Percentiles rank a stretch among this genome's conserved stretches.
Evolutionary conservation across 1,139 yeast genomes (phyloP).

Genomic region (Pichia sp.): DNA sequence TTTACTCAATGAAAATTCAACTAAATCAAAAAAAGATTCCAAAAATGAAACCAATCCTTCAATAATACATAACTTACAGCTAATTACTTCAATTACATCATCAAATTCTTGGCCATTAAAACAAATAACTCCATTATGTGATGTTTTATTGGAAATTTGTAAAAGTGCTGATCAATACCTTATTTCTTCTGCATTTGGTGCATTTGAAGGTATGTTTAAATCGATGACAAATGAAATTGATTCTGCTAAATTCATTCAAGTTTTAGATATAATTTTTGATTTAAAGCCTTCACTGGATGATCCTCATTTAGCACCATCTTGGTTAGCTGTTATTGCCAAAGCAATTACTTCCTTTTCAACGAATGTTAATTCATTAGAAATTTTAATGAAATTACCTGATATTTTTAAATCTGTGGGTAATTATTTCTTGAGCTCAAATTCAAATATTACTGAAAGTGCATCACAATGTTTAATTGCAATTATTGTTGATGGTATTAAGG

Average conservation of each 20-base stretch:
- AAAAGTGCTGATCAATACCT: constrained; percentile 80
- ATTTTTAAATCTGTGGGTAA: constrained; percentile 51
- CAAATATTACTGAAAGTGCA: constrained; percentile 68
- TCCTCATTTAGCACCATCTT: constrained; percentile 79
- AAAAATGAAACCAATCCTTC: constrained; percentile 40
- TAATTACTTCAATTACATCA: constrained; percentile 59
- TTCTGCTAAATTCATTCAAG: constrained; percentile 52
- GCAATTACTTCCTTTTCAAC: constrained; percentile 66
- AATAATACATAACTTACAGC: constrained; percentile 71
- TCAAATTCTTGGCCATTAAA: constrained; percentile 78
- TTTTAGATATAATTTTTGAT: constrained; percentile 67
- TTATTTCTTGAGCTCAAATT: constrained; percentile 61
- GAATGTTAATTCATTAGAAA: constrained; percentile 47
- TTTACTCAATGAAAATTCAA: constrained; percentile 37
- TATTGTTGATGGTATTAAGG: constrained; percentile 59
- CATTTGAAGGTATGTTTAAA: constrained; percentile 77
- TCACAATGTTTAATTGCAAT: constrained; percentile 83
- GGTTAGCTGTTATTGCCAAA: constrained; percentile 93
- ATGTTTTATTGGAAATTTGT: constrained; percentile 64
- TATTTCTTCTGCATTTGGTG: constrained; percentile 74
- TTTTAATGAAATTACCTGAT: constrained; percentile 50
- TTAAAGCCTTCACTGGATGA: constrained; percentile 79
- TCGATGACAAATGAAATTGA: constrained; percentile 63
- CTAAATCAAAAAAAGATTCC: constrained; percentile 11
- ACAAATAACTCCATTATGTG: constrained; percentile 68